Evolutionary conservation across 345 rosid genomes (phyloP).

Genomic region (rapeseed (Brassica napus)): Da-Ae NC_063436.1:4253501-4254000

Average conservation of each 20-base stretch:
- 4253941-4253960: not conserved
- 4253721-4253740: not conserved
- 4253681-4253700: not conserved
- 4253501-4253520: constrained; percentile 1
- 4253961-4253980: not conserved
- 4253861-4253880: not conserved
- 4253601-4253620: not conserved
- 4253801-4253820: not conserved
- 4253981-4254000: not conserved
- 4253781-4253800: not conserved
- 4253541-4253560: constrained; percentile 27
- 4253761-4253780: not conserved
- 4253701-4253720: not conserved
- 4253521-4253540: not conserved
- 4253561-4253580: not conserved
- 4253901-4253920: not conserved
- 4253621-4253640: not conserved
- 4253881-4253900: not conserved
- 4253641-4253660: constrained; percentile 1
- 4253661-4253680: not conserved
- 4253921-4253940: not conserved
- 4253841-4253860: not conserved
- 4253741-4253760: not conserved
- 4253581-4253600: not conserved
- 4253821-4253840: not conserved